Percentiles rank a stretch among this genome's conserved stretches.
Evolutionary conservation across 176 grass and related monocot species (phyloP).

Genomic region (barley (Hordeum vulgare)): MorexV3_pseudomolecules_assembly NC_058519.1:12399069-12399568

Average conservation of each 20-base stretch:
- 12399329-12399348: background rate
- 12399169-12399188: no score
- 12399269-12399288: no score
- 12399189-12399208: no score
- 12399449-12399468: fast-evolving
- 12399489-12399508: no score
- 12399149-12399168: background rate
- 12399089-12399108: background rate
- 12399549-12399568: background rate
- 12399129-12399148: background rate
- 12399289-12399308: background rate
- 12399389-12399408: background rate
- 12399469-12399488: no score
- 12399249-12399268: no score
- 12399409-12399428: no score
- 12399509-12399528: fast-evolving
- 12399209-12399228: no score
- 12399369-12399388: background rate
- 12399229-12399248: no score
- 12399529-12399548: background rate
- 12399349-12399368: background rate
- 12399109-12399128: no score
- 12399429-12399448: fast-evolving
- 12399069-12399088: background rate
- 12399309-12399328: background rate